Base-by-base conservation (phyloP, 257 asterid species). In the Rehmannia glutinosa region DNA sequence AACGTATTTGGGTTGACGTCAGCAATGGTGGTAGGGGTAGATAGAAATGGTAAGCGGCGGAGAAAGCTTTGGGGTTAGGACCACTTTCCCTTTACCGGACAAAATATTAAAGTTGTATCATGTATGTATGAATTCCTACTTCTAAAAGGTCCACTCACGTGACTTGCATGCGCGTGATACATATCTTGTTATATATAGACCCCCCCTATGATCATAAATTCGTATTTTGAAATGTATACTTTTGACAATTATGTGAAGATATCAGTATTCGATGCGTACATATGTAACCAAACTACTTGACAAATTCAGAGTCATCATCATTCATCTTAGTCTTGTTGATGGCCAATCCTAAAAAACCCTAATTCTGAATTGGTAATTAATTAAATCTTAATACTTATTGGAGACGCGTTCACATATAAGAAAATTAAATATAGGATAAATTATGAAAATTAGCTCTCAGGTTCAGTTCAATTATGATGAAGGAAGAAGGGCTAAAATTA, bases 141-240 rank as follows among this genome's bases (percentile, higher is more conserved):
- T 63, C 72, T 50, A 53, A 76, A 66, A 73, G 79, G 73, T 58
- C 74, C 73, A 33, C 62, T 71, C 89, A 85, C 87, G 89, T 87
- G 91, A 56, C 52, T 27, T 69, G 81, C 52, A 21, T 69, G 81
- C 85, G 84, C 88, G 90, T 86, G 90, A 77, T 36, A 38, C 60
- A 68, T 66, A 42, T 38, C 60, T 52, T 56, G 28, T 62, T 16
- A 10, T 16, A 10, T n/a, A n/a, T 45, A 16, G 11, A 13, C 11
- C 16, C n/a, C n/a, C n/a, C n/a, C n/a, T n/a, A n/a, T n/a, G n/a
- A n/a, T n/a, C n/a, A n/a, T n/a, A n/a, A n/a, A n/a, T n/a, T n/a
- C n/a, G n/a, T 12, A 38, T 16, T 15, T 45, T 9, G 11, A 39
- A 16, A 19, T 46, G 9, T 4, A 5, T 15, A 16, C 15, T 66